Base-by-base conservation (phyloP, 306 rosid species). In the Morella rubra region DNA sequence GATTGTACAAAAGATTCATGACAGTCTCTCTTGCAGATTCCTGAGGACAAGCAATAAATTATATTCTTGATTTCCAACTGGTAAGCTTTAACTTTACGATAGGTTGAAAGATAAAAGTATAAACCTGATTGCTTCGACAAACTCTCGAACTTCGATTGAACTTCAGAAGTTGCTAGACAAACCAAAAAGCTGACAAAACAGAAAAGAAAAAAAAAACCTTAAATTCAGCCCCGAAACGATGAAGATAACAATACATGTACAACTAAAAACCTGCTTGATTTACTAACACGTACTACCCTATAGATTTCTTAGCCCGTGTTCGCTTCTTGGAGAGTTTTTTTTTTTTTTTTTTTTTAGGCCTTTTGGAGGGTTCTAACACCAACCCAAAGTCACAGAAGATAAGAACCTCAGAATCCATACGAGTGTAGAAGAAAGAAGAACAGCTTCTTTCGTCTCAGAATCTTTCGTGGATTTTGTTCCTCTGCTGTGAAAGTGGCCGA, bases 1-100 rank as follows among this genome's bases (percentile, higher is more conserved):
- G 82, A 81, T 85, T 65, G 79, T 83, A 83, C 61, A 89, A 55
- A 78, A 85, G 81, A 79, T 97, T 83, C 97, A 88, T 92, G 45
- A 11, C 53, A 3, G 20, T 72, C 49, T 11, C 45, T 77, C 45
- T 51, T 55, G 73, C 71, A 79, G 75, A 77, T 49, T 68, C 73
- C 81, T 79, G 79, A 68, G 70, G 44, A 79, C 62, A 12, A 24
- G 62, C 11, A 49, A 44, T 47, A 58, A 32, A 44, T n/a, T 24
- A 54, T 24, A 2, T 22, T 3, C 1, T 50, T 40, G 7, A 5
- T 44, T 22, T 24, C 15, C 46, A 44, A 14, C 19, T 0, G 37
- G 20, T 44, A 24, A 60, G 22, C 53, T 60, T 6, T 41, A 42
- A 27, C 11, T 22, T 50, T 5, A 7, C 32, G 1, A 18, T 8